Evolutionary conservation across 2,329 filamentous ascomycete genomes (phyloP), one percentile per base, ranked within the genome.

Genomic region (Xylaria sp.): DNA sequence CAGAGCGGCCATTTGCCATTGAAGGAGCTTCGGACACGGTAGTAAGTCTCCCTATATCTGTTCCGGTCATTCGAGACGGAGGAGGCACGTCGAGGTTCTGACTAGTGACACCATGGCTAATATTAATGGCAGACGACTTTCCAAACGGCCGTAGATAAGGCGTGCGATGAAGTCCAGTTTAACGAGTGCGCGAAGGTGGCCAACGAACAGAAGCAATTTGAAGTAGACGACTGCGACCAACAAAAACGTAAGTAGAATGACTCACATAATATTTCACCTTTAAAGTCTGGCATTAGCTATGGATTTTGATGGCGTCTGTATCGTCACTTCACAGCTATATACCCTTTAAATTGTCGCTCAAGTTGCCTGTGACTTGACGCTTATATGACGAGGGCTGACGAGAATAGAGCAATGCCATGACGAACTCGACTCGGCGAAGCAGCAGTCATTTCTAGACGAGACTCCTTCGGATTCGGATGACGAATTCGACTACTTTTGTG

Each of bases 111-210:
- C 14, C 40, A 38, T 35, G 15, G 33, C 40, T 53, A 55, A 53
- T 42, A 37, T 21, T 25, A 21, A 17, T 3, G 8, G 31, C 33
- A 82, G 80, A 69, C 73, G 58, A 77, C 81, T 70, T 84, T 79
- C 68, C 33, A 69, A 23, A 73, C 75, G 9, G 82, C 82, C 0
- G 75, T 77, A 5, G 74, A 77, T 57, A 74, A 80, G 21, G 76
- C 79, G 1, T 84, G 82, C 72, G 80, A 82, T 67, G 9, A 9
- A 31, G 79, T 80, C 67, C 82, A 84, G 70, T 78, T 81, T 70
- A 83, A 84, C 66, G 71, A 69, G 17, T 84, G 82, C 61, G 77
- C 78, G n/a, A 64, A 78, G 23, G 53, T 72, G 19, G 79, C 79
- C 35, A 83, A 83, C 37, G 50, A 68, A n/a, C n/a, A 56, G 55